Conservation (phyloP, 768 basidiomycete species). For the Psilocybe subaeruginosa region DNA sequence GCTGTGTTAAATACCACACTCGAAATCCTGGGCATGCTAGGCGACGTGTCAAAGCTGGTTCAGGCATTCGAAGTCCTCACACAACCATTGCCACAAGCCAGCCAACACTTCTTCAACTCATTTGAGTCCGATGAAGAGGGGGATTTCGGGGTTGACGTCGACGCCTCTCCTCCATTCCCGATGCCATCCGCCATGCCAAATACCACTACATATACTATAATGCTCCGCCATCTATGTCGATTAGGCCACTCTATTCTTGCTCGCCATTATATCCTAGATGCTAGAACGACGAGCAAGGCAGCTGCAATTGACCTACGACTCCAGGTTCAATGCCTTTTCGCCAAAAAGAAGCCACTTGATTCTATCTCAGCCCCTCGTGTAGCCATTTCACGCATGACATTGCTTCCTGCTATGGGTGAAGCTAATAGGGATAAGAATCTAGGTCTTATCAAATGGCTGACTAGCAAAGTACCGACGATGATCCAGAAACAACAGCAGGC, state of each 20-base stretch:
- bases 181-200: slow-evolving; percentile 58
- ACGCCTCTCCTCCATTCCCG: slow-evolving; percentile 29
- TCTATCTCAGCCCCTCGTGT: slow-evolving; percentile 54
- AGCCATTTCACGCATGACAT: slow-evolving; percentile 53
- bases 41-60: slow-evolving; percentile 67
- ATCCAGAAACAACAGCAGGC: slow-evolving; percentile 53
- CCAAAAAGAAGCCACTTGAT: slow-evolving; percentile 18
- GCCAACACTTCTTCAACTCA: slow-evolving; percentile 48
- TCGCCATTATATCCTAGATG: slow-evolving; percentile 68
- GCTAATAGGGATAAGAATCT: slow-evolving; percentile 62
- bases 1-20: slow-evolving; percentile 73
- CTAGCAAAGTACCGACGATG: slow-evolving; percentile 45
- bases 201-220: slow-evolving; percentile 64
- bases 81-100: slow-evolving; percentile 61
- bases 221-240: slow-evolving; percentile 60
- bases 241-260: slow-evolving; percentile 53
- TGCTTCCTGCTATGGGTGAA: slow-evolving; percentile 60
- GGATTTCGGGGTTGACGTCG: slow-evolving; percentile 54
- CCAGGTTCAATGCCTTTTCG: slow-evolving; percentile 24
- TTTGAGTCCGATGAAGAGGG: slow-evolving; percentile 81
- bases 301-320: slow-evolving; percentile 33
- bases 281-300: slow-evolving; percentile 47
- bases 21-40: slow-evolving; percentile 65
- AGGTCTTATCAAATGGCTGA: slow-evolving; percentile 64
- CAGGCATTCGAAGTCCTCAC: slow-evolving; percentile 82